Conservation (phyloP, 2,329 filamentous ascomycete species). For the Moelleriella libera region DNA sequence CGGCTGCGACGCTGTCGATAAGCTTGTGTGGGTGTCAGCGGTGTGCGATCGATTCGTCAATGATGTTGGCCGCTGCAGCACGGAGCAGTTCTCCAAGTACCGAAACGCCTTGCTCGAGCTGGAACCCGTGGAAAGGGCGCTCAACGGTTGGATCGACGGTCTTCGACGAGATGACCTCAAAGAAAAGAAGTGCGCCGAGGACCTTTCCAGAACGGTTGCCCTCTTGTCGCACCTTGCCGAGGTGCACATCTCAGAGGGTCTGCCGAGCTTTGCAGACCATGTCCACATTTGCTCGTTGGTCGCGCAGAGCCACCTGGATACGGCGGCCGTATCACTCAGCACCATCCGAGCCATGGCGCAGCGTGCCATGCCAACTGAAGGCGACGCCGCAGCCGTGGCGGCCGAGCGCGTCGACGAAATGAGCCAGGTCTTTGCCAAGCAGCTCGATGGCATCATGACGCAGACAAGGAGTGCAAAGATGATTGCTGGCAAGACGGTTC, state of each 20-base stretch:
- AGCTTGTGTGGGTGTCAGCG: slow-evolving; percentile 67
- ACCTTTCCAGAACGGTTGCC: slow-evolving; percentile 72
- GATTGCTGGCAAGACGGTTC: slow-evolving; percentile 62
- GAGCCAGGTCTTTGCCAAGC: slow-evolving; percentile 52
- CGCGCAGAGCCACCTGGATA: slow-evolving; percentile 73
- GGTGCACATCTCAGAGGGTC: slow-evolving; percentile 56
- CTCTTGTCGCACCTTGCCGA: slow-evolving; percentile 78
- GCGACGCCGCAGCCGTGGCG: not conserved
- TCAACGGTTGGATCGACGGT: slow-evolving; percentile 80
- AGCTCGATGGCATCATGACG: slow-evolving; percentile 56
- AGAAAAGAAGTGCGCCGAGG: slow-evolving; percentile 66
- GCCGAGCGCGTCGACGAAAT: slow-evolving; percentile 44
- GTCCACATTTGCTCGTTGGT: slow-evolving; percentile 63
- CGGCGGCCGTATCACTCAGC: slow-evolving; percentile 52
- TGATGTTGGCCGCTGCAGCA: slow-evolving; percentile 63
- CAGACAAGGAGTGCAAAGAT: slow-evolving; percentile 77
- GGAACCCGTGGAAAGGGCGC: slow-evolving; percentile 76
- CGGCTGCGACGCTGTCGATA: slow-evolving; percentile 70
- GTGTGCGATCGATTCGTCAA: slow-evolving; percentile 78
- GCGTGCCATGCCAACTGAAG: slow-evolving; percentile 37
- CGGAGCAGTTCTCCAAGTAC: slow-evolving; percentile 65
- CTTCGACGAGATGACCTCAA: slow-evolving; percentile 75
- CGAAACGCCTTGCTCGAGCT: slow-evolving; percentile 74
- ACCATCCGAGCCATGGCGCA: slow-evolving; percentile 54
- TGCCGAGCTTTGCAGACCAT: slow-evolving; percentile 65